phyloP scores from a whole-genome alignment of 768 basidiomycete genomes.

The Solioccasus polychromus region DNA sequence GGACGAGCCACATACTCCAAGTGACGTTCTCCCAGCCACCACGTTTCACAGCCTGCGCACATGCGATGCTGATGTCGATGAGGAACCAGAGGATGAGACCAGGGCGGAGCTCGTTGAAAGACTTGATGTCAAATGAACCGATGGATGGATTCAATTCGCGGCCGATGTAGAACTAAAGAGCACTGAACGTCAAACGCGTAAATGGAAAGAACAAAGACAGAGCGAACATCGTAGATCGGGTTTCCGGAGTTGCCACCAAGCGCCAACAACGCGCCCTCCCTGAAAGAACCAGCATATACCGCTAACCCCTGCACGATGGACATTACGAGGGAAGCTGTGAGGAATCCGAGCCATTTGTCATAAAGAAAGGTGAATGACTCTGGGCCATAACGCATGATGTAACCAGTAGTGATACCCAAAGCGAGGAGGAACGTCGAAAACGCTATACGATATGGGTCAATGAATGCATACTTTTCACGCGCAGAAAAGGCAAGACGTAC shows the following conservation, averaged over 20 bases:
- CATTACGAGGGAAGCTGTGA: slow-evolving; percentile 81
- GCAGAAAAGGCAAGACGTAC: slow-evolving; percentile 40
- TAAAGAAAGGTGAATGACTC: slow-evolving; percentile 86
- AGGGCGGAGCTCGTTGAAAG: slow-evolving; percentile 48
- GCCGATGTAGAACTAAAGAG: slow-evolving; percentile 85
- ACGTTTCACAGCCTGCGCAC: slow-evolving; percentile 82
- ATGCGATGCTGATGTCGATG: slow-evolving; percentile 86
- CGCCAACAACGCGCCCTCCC: slow-evolving; percentile 69
- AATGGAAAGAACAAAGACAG: background rate
- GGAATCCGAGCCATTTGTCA: slow-evolving; percentile 87
- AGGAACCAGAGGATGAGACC: slow-evolving; percentile 86
- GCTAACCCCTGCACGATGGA: slow-evolving; percentile 68
- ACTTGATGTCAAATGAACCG: slow-evolving; percentile 72
- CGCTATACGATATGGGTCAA: slow-evolving; percentile 42
- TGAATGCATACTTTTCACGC: background rate
- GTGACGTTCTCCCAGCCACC: slow-evolving; percentile 64
- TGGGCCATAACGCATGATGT: slow-evolving; percentile 72
- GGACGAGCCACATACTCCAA: slow-evolving; percentile 89
- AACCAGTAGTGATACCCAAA: slow-evolving; percentile 67
- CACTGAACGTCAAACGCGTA: background rate
- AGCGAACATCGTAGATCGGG: slow-evolving; percentile 82
- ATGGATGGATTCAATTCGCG: slow-evolving; percentile 90
- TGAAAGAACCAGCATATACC: slow-evolving; percentile 73
- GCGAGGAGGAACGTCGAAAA: slow-evolving; percentile 85
- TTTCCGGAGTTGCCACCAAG: slow-evolving; percentile 91